Evolutionary conservation across 1,139 yeast species (phyloP), one percentile per base, ranked within the genome.

Genomic region (Yamadazyma triangularis): DNA sequence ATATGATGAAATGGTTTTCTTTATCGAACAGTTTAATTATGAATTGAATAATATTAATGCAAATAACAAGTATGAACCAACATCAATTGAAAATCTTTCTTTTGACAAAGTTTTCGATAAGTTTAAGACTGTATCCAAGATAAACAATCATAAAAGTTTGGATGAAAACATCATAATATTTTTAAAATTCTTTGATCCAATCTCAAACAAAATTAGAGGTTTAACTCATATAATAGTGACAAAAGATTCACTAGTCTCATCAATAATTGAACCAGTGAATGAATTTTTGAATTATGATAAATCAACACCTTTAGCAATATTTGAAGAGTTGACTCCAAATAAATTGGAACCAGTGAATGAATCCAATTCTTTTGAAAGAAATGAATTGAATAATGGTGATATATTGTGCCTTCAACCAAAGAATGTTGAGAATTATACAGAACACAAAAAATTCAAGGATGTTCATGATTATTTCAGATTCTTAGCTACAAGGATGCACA

Each of bases 311-410:
- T 47, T 83, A 14, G 64, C 60, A 8, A 53, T 79, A 16, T 75
- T 55, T 42, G 96, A 89, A 56, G 97, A 89, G 47, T 60, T 86
- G 23, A 77, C 81, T 31, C 79, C 80, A 3, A 66, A 67, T 2
- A 73, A 75, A 49, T 67, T 86, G 30, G 85, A 80, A 24, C 51
- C 52, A 4, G 45, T 77, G 7, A 65, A 73, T 27, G 50, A 59
- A 4, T 50, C 55, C 4, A 56, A 61, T 25, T 63, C 83, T 0
- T 74, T 82, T 42, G 76, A 72, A 40, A 72, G 76, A 39, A 67
- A 76, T 23, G 96, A 88, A 49, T 57, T 89, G 23, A 70, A 71
- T 12, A 79, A 73, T 42, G 96, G 96, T 42, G 96, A 88, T 51
- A 83, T 89, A 14, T 56, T 89, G 11, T 67, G 84, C 18, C 71